Base-by-base conservation (phyloP, 2,329 filamentous ascomycete species). In the Zasmidium angulare region DNA sequence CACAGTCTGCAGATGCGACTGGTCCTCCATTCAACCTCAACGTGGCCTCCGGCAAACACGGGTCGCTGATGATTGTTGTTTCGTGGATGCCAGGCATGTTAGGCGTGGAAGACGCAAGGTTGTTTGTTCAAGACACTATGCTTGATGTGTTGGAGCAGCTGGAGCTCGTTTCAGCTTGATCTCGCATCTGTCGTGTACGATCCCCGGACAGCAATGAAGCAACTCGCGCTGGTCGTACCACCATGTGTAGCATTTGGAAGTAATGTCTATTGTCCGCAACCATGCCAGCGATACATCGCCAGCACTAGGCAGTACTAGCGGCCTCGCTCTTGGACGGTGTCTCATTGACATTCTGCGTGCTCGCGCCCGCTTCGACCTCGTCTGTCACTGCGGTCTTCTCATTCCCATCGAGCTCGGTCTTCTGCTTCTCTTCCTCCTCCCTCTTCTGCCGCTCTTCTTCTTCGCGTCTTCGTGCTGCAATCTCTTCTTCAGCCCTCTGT, bases 41-140 rank as follows among this genome's bases (percentile, higher is more conserved):
- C 61, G 52, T 79, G 1, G 72, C 77, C 0, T 78, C 74, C 59
- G 69, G 73, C 19, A 75, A 77, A 48, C 71, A 69, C 0, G 77
- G 78, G 0, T 68, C 67, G 46, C 62, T 82, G 67, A 67, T 72
- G 3, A 69, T 77, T 46, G 72, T 72, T 1, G 63, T 77, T 12
- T 77, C 73, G 6, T 82, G 80, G 80, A 75, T 77, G 62, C 60
- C 62, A 20, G 78, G 78, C 0, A 76, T 76, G 47, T 65, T 81
- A 56, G 77, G 71, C 3, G 53, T 79, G 1, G 52, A 68, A 4
- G 66, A 72, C 17, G 75, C 74, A 31, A 68, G 73, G 21, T 59
- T 2, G 0, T 73, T 72, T 40, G 65, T 68, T 22, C 52, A 61
- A 14, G 59, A 58, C 9, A 59, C 72, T 12, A 66, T 60, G 56